phyloP scores from a whole-genome alignment of 1,284 basidiomycete species.

The Sanguinoderma infundibulare region DNA sequence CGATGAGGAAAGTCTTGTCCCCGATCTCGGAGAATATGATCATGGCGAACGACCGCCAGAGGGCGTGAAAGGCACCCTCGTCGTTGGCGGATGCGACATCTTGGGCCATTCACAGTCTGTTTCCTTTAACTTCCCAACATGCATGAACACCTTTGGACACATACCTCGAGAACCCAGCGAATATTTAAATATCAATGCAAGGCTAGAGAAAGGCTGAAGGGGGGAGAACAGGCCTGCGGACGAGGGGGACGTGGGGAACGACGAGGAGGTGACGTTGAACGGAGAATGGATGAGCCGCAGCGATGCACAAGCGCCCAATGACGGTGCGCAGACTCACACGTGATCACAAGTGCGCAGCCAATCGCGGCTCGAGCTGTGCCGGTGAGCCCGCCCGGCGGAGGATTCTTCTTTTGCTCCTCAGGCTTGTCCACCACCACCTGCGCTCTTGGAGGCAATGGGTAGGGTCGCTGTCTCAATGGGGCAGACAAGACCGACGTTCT shows the following conservation, averaged over 20 bases:
- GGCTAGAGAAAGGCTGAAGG: background rate
- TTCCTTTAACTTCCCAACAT: background rate
- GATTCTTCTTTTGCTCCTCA: no score
- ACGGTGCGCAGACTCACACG: background rate
- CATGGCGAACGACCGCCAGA: slow-evolving; percentile 82
- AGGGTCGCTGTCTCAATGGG: no score
- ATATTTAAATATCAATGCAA: background rate
- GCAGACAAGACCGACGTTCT: no score
- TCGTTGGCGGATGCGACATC: slow-evolving; percentile 23
- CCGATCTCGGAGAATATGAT: slow-evolving; percentile 93
- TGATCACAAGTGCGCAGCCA: background rate
- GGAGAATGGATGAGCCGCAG: no score
- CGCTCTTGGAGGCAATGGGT: background rate
- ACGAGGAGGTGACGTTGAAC: background rate
- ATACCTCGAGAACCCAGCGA: background rate
- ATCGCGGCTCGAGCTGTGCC: background rate
- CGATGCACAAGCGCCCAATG: background rate
- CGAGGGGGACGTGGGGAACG: background rate
- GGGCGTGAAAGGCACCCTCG: slow-evolving; percentile 54
- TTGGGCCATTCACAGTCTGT: slow-evolving; percentile 30
- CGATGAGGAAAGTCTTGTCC: slow-evolving; percentile 98
- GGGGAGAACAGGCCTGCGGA: background rate
- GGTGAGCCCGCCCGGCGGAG: background rate
- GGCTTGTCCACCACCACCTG: background rate
- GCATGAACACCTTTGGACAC: background rate